phyloP scores from a whole-genome alignment of 169 alveolate species.

The Eimeria sp. region DNA sequence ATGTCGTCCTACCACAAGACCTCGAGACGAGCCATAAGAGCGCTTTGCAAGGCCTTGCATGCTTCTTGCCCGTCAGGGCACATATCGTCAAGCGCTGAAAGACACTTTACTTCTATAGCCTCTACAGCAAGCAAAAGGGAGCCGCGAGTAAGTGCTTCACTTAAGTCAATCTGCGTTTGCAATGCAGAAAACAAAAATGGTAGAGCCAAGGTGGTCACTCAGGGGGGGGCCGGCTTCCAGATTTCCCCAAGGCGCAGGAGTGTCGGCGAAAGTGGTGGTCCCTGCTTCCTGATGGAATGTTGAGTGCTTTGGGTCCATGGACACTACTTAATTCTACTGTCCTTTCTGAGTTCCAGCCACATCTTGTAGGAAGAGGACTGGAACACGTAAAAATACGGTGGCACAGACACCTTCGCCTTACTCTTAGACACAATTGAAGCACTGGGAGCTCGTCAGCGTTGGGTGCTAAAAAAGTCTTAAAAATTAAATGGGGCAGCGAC shows the following conservation, averaged over 20 bases:
- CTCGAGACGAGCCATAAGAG: constrained; percentile 10
- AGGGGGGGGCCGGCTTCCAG: neutral
- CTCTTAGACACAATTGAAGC: constrained; percentile 10
- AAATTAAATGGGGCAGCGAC: constrained; percentile 33
- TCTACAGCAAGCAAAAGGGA: constrained; percentile 73
- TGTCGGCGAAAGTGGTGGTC: neutral
- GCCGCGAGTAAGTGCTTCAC: constrained; percentile 68
- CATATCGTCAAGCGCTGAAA: constrained; percentile 41
- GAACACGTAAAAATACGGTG: neutral
- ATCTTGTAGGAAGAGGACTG: neutral
- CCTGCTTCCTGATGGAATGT: neutral
- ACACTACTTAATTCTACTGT: neutral
- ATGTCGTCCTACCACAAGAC: constrained; percentile 37
- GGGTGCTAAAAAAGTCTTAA: constrained; percentile 40
- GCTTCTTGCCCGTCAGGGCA: constrained; percentile 62
- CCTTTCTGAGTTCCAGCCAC: neutral
- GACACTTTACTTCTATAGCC: constrained; percentile 43
- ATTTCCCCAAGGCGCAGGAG: neutral
- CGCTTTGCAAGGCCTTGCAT: constrained; percentile 21
- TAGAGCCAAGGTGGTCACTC: neutral
- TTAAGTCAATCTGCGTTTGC: constrained; percentile 48
- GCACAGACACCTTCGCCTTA: neutral
- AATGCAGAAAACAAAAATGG: neutral
- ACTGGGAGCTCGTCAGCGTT: constrained; percentile 35
- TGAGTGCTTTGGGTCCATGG: neutral